Percentiles rank a stretch among this genome's conserved stretches.
Evolutionary conservation across 345 rosid species (phyloP).

Genomic region (Acer negundo): DNA sequence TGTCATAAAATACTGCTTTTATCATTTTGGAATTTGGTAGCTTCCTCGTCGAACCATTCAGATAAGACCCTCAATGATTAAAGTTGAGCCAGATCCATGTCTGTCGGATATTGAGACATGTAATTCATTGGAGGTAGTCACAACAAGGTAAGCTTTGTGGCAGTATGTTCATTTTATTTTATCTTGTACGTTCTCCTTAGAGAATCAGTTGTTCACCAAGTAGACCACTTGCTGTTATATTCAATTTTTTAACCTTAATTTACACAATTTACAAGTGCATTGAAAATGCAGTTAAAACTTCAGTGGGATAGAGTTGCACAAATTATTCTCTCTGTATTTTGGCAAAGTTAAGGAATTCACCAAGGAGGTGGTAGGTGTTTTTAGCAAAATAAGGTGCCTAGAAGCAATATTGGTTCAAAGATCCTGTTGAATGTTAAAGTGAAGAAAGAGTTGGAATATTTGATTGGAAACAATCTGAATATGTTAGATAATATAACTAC

Average conservation of each 20-base stretch:
- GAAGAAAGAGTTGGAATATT: background rate
- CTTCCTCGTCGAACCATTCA: slow-evolving; percentile 48
- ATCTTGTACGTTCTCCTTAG: background rate
- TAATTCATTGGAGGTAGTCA: slow-evolving; percentile 65
- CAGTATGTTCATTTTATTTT: slow-evolving; percentile 4
- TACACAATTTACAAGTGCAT: background rate
- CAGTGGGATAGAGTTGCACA: background rate
- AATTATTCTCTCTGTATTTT: background rate
- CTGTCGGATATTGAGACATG: slow-evolving; percentile 27
- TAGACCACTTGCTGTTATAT: background rate
- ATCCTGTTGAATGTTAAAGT: background rate
- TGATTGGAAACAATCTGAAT: background rate
- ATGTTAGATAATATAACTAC: background rate
- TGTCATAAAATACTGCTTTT: background rate
- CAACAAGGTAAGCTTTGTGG: slow-evolving; percentile 51
- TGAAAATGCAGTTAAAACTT: background rate
- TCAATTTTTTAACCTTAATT: background rate
- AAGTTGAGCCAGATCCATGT: slow-evolving; percentile 46
- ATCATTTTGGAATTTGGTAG: slow-evolving; percentile 33
- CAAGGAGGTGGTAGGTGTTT: background rate
- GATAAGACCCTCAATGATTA: slow-evolving; percentile 70
- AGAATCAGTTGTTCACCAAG: background rate
- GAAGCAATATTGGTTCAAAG: background rate
- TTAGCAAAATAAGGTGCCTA: background rate
- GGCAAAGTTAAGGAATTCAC: background rate